Evolutionary conservation across 306 rosid species (phyloP), one percentile per base, ranked within the genome.

Genomic region (Vigna mungo): DNA sequence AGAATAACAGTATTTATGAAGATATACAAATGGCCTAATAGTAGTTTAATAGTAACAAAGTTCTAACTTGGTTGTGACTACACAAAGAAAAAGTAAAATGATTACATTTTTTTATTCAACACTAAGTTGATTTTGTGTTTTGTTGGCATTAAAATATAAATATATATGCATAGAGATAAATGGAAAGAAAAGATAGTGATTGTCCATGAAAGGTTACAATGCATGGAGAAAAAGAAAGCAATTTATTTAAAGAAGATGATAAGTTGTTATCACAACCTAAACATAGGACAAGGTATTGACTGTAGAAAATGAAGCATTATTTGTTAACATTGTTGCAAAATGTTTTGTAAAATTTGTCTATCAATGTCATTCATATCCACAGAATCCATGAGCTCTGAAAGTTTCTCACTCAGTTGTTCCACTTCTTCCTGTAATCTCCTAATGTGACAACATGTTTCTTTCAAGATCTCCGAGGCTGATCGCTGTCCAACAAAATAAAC

Each of bases 361-460:
- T 85, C 88, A 63, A 70, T 74, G 25, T 81, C 80, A 81, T n/a
- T 78, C 23, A 85, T 64, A 41, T 85, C 79, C 69, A 23, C 10
- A 63, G 88, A 82, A 75, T 78, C 81, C 79, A 82, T 81, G 6
- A 85, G 71, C 14, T 68, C 68, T 55, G 84, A 20, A 39, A 85
- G 69, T 72, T 75, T 78, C 37, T 85, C 84, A 58, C 86, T 74
- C 1, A 85, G 79, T 58, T 78, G 81, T 5, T 82, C 88, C 51
- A 82, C 88, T 70, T 85, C 88, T 70, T 78, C 75, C 86, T 85
- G 86, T 34, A 85, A 68, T 77, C 70, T 78, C 77, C 49, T 74
- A 62, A 85, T 79, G 76, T 85, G 82, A 64, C 70, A 9, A 23
- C 83, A 82, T 0, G 86, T 79, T 82, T 85, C 86, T 12, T 75